Conservation (phyloP, 805 yeast species). For the Pichia nakasei region DNA sequence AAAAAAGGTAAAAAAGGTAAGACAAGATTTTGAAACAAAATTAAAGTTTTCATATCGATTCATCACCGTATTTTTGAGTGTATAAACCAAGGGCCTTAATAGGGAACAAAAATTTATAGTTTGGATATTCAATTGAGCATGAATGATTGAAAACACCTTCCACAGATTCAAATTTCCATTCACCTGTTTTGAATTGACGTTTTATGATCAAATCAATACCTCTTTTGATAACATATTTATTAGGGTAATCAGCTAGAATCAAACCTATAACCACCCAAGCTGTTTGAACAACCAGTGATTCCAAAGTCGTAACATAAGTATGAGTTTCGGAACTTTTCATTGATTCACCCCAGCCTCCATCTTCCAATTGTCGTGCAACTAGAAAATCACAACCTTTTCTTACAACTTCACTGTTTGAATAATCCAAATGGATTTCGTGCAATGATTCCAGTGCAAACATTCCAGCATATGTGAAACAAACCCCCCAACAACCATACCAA, state of each 20-base stretch:
- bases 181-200: constrained; percentile 68
- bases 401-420: constrained; percentile 54
- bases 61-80: constrained; percentile 19
- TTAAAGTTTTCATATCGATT: not conserved
- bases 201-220: constrained; percentile 59
- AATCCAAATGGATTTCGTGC: constrained; percentile 54
- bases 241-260: constrained; percentile 72
- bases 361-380: constrained; percentile 61
- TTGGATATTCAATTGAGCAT: constrained; percentile 89
- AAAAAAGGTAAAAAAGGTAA: not conserved
- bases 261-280: constrained; percentile 88
- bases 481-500: constrained; percentile 99
- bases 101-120: constrained; percentile 81
- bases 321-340: constrained; percentile 83
- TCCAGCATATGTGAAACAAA: constrained; percentile 89
- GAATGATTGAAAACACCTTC: constrained; percentile 97
- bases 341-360: constrained; percentile 98
- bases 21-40: not conserved
- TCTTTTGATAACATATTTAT: constrained; percentile 45
- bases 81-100: constrained; percentile 87
- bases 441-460: constrained; percentile 98
- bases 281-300: constrained; percentile 76
- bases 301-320: constrained; percentile 52
- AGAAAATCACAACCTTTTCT: constrained; percentile 79
- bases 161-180: constrained; percentile 73